A percentile compares a stretch with the other conserved stretches of the same genome.
phyloP scores from a whole-genome alignment of 169 alveolate genomes.

The Plasmodium chabaudi region DNA sequence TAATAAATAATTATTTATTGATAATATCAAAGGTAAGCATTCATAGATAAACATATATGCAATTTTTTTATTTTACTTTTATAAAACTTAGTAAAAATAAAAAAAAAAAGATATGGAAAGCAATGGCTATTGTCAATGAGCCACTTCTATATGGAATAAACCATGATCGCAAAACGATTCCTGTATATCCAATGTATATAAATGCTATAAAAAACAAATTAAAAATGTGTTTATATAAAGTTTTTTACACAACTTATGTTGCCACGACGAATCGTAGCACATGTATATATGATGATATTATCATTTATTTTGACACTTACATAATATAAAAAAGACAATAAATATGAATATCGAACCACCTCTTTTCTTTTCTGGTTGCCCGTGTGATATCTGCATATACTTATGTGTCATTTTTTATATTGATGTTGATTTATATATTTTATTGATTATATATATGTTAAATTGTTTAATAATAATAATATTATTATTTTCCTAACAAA shows the following conservation, averaged over 20 bases:
- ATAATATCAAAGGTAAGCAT: not conserved
- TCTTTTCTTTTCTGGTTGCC: conserved; percentile 52
- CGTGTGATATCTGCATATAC: conserved; percentile 56
- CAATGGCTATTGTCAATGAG: conserved; percentile 53
- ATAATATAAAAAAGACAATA: conserved; percentile 46
- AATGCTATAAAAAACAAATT: conserved; percentile 34
- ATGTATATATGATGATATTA: not conserved
- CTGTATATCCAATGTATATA: conserved; percentile 63
- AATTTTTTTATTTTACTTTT: conserved; percentile 37
- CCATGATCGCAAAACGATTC: conserved; percentile 63
- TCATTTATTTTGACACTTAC: conserved; percentile 21
- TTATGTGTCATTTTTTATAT: conserved; percentile 65
- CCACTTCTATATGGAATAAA: conserved; percentile 73
- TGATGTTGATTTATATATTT: not conserved
- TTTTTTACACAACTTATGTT: not conserved
- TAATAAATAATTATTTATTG: not conserved
- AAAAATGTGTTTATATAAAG: not conserved
- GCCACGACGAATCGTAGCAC: not conserved
- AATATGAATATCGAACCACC: conserved; percentile 59
- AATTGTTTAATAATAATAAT: conserved; percentile 10
- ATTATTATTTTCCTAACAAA: conserved; percentile 10
- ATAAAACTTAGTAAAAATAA: conserved; percentile 65
- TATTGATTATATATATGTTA: conserved; percentile 12
- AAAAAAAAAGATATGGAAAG: conserved; percentile 57
- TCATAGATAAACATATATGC: not conserved